A percentile compares a stretch with the other conserved stretches of the same genome.
Evolutionary conservation across 805 yeast genomes (phyloP).

Genomic region (Metschnikowia lachancei): DNA sequence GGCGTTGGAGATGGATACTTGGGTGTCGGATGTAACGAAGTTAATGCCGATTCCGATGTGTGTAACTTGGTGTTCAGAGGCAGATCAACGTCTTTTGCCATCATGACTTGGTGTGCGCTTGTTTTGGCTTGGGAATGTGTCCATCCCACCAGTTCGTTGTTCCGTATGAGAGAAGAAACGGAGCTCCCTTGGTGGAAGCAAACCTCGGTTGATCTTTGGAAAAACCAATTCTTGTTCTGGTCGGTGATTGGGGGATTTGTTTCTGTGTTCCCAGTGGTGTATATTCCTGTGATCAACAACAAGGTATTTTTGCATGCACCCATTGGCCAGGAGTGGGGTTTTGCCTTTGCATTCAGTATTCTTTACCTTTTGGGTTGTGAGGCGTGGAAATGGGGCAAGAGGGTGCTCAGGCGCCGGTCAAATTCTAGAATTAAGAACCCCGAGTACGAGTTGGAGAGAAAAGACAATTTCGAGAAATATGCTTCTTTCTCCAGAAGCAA

Average conservation of each 20-base stretch:
- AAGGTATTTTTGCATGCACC: constrained; percentile 40
- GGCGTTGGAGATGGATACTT: constrained; percentile 41
- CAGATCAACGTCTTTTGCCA: constrained; percentile 38
- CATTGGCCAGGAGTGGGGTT: constrained; percentile 41
- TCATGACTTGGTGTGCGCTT: constrained; percentile 43
- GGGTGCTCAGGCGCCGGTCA: constrained; percentile 30
- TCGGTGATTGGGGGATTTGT: constrained; percentile 36
- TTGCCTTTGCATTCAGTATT: constrained; percentile 32
- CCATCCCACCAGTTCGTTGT: constrained; percentile 35
- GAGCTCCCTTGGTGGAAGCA: constrained; percentile 39
- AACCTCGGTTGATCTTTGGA: constrained; percentile 35
- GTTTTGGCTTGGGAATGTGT: constrained; percentile 42
- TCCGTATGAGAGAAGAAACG: constrained; percentile 37
- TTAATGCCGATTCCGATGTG: constrained; percentile 17
- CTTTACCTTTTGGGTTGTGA: constrained; percentile 36
- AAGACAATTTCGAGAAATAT: constrained; percentile 60
- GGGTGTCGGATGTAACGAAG: constrained; percentile 36
- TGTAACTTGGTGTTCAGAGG: constrained; percentile 39
- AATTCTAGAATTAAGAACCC: constrained; percentile 48
- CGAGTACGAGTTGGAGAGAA: constrained; percentile 60
- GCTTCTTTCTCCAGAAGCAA: constrained; percentile 55
- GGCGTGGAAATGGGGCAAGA: constrained; percentile 39
- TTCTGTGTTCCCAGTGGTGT: constrained; percentile 40
- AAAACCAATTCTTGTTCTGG: constrained; percentile 38
- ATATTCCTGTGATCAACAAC: constrained; percentile 40